Evolutionary conservation across 257 asterid genomes (phyloP), one percentile per base, ranked within the genome.

Genomic region (Orobanche coerulescens): DNA sequence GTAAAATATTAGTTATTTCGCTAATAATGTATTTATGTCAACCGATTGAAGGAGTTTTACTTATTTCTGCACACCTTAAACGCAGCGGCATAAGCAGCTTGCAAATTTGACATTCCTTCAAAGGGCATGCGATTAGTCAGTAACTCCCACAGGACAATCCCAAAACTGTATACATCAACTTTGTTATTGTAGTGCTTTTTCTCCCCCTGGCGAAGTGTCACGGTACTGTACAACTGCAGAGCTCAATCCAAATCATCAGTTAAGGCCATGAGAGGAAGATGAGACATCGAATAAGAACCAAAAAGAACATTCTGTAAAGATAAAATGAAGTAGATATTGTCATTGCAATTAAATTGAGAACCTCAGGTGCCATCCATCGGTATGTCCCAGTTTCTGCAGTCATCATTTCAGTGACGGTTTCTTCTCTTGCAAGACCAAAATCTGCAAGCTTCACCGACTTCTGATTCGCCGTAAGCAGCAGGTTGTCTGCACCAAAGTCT

Each of bases 291-390:
- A 43, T 55, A 40, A 55, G 58, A 65, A 25, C n/a, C 3, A 8
- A 18, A 25, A 53, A 33, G 26, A 37, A 5, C 9, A 39, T 16
- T 18, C 26, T n/a, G n/a, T n/a, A n/a, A n/a, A n/a, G n/a, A n/a
- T n/a, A n/a, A n/a, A n/a, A n/a, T n/a, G n/a, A n/a, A n/a, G n/a
- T n/a, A n/a, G n/a, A n/a, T n/a, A n/a, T n/a, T n/a, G n/a, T n/a
- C n/a, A n/a, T n/a, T n/a, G n/a, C n/a, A n/a, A n/a, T n/a, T n/a
- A 4, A 51, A 67, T 13, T 56, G 69, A 79, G 69, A 68, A 91
- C 98, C 96, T 91, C 98, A 26, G 97, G 97, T 69, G 97, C 97
- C 97, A 91, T 91, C 97, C 97, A 91, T 28, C 95, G 95, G 71
- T 91, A 91, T 2, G 98, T 91, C 71, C 98, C 98, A 20, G 98